Evolutionary conservation across 2,329 filamentous ascomycete genomes (phyloP), one percentile per base, ranked within the genome.

Genomic region (Paramyrothecium roridum): DNA sequence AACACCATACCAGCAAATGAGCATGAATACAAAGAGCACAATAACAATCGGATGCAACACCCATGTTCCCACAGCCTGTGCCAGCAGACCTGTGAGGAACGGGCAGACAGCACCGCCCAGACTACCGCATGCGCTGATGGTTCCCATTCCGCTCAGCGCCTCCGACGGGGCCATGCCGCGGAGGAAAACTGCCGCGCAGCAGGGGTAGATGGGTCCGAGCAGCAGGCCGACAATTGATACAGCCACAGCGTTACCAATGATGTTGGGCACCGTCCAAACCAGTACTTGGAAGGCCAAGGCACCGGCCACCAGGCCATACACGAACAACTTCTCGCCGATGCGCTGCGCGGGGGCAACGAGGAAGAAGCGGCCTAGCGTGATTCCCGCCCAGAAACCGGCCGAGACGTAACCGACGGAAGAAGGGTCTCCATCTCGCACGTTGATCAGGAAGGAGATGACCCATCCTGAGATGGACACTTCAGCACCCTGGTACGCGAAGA

Each of bases 381-480:
- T 91, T 56, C 90, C 89, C 2, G 73, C 85, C 86, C 86, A 84
- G 70, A 86, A 87, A 12, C 86, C 81, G 2, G 89, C 80, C 2
- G 89, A 91, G 21, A 95, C 89, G 69, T 95, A 95, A 37, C 91
- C 91, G 19, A 95, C 89, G 3, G 80, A 78, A 0, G 81, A 77
- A 8, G 89, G 89, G 62, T 88, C 80, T 16, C 89, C 90, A 55
- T 85, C 76, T 40, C 90, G 86, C 59, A 85, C 82, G 51, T 82
- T 81, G 70, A 95, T 91, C 43, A 96, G 76, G 74, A 93, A 96
- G 2, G 88, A 91, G 58, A 93, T 91, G 50, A 93, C 87, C 91
- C 91, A 96, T 53, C 91, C 90, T 0, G 88, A 90, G 60, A 93
- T 90, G 56, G 86, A 87, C 17, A 96, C 90, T 71, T 96, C 91